Evolutionary conservation across 2,329 filamentous ascomycete species (phyloP).

Genomic region (Trichoderma cornu-damae): DNA sequence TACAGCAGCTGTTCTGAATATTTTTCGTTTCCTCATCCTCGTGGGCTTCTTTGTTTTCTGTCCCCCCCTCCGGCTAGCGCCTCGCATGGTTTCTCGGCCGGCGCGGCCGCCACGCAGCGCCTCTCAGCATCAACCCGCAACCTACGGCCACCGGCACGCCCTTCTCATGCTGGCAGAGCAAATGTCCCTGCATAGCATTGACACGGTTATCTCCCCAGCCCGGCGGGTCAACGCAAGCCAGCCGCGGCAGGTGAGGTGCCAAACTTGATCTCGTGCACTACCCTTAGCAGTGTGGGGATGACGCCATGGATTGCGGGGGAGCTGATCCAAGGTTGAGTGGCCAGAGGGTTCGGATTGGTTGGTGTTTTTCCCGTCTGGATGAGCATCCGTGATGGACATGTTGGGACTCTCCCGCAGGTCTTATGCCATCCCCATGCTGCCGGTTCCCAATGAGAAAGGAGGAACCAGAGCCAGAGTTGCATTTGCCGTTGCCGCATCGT

Average conservation of each 20-base stretch:
- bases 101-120: conserved; percentile 12
- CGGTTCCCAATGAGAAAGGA: conserved; percentile 3
- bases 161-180: not conserved
- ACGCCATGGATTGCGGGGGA: conserved; percentile 35
- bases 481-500: conserved; percentile 1
- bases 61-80: not conserved
- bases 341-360: conserved; percentile 12
- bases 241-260: conserved; percentile 8
- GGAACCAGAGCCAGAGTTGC: not conserved
- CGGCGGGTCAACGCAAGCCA: conserved; percentile 13
- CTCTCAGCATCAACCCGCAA: conserved; percentile 8
- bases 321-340: conserved; percentile 22
- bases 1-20: too few relatives aligned
- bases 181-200: conserved; percentile 15
- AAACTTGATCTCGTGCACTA: conserved; percentile 15
- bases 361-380: conserved; percentile 5
- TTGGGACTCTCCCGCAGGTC: not conserved
- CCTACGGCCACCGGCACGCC: conserved; percentile 7
- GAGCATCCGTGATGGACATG: conserved; percentile 4
- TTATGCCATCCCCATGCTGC: not conserved
- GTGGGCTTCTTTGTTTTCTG: not conserved
- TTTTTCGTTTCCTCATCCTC: not conserved
- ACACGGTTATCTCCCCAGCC: not conserved
- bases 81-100: conserved; percentile 3
- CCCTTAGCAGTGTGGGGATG: conserved; percentile 26